A percentile compares a stretch with the other conserved stretches of the same genome.
Conservation (phyloP, 495 filamentous ascomycete species). For the Stereocaulon alpinum region DNA sequence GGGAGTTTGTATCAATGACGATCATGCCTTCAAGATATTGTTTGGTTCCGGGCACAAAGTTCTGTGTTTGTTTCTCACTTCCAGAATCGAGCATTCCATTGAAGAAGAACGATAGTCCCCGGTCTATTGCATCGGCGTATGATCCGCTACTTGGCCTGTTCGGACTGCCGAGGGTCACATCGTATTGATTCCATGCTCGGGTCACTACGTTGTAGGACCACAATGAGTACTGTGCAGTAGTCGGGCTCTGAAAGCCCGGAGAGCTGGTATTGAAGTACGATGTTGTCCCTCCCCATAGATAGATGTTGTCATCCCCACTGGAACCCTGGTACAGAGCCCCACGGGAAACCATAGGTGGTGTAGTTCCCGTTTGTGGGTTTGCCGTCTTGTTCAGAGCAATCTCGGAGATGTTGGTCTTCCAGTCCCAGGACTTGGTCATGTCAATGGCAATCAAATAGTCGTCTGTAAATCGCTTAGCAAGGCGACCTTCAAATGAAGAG, state of each 20-base stretch:
- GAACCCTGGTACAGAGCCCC: conserved; percentile 30
- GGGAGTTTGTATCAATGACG: conserved; percentile 27
- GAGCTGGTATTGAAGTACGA: conserved; percentile 28
- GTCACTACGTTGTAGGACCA: conserved; percentile 23
- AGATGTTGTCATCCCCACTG: conserved; percentile 20
- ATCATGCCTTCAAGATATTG: conserved; percentile 31
- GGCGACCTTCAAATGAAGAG: background rate
- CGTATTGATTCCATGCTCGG: conserved; percentile 30
- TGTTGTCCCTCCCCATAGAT: conserved; percentile 31
- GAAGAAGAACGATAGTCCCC: conserved; percentile 33
- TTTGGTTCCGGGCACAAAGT: conserved; percentile 12
- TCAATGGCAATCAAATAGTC: conserved; percentile 30
- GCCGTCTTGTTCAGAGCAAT: conserved; percentile 25
- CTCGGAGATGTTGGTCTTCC: conserved; percentile 33
- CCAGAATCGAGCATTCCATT: conserved; percentile 34
- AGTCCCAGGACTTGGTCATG: conserved; percentile 33
- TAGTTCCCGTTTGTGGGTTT: conserved; percentile 21
- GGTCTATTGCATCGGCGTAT: conserved; percentile 29
- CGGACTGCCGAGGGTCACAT: conserved; percentile 23
- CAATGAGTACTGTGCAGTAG: conserved; percentile 21
- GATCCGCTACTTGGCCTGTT: conserved; percentile 30
- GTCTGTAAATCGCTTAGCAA: conserved; percentile 22
- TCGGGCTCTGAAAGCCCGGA: conserved; percentile 25
- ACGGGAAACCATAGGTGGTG: conserved; percentile 26
- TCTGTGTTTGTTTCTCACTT: conserved; percentile 17